These are phyloP conservation scores for Trypanosoma cruzi DNA, from an alignment of 208 protist species.

Conservation along the genomic window DNA sequence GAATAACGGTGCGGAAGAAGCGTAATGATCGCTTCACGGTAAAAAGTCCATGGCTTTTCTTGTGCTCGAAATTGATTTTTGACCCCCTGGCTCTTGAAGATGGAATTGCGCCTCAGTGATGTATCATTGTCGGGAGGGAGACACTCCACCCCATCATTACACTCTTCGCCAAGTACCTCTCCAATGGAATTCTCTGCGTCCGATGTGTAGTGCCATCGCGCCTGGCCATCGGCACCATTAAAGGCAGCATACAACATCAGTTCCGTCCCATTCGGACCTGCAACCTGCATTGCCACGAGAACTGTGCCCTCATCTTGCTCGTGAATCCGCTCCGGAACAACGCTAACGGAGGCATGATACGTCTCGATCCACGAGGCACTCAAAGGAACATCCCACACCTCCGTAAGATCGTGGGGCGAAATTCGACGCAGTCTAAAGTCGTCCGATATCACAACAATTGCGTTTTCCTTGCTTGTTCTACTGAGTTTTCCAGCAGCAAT, in stretches of 20 bases:
- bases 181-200: slow-evolving; percentile 70
- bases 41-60: slow-evolving; percentile 80
- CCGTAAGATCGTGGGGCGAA: slow-evolving; percentile 22
- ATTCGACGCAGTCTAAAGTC: slow-evolving; percentile 40
- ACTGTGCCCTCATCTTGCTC: slow-evolving; percentile 77
- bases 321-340: slow-evolving; percentile 81
- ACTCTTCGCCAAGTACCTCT: slow-evolving; percentile 54
- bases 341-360: slow-evolving; percentile 57
- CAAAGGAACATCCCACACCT: slow-evolving; percentile 52
- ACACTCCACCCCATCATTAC: neutral
- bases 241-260: slow-evolving; percentile 75
- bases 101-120: neutral
- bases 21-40: slow-evolving; percentile 72
- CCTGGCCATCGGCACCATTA: slow-evolving; percentile 60
- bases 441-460: slow-evolving; percentile 60
- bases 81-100: neutral
- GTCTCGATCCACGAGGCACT: slow-evolving; percentile 23
- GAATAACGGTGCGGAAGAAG: slow-evolving; percentile 83
- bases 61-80: slow-evolving; percentile 30
- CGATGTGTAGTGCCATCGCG: slow-evolving; percentile 78
- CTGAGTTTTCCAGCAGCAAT: slow-evolving; percentile 57
- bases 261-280: slow-evolving; percentile 31
- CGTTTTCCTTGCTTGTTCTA: slow-evolving; percentile 31
- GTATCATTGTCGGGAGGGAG: neutral
- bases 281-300: slow-evolving; percentile 47